Percentiles rank a stretch among this genome's conserved stretches.
phyloP scores from a whole-genome alignment of 257 asterid species.

The Prunella vulgaris region DNA sequence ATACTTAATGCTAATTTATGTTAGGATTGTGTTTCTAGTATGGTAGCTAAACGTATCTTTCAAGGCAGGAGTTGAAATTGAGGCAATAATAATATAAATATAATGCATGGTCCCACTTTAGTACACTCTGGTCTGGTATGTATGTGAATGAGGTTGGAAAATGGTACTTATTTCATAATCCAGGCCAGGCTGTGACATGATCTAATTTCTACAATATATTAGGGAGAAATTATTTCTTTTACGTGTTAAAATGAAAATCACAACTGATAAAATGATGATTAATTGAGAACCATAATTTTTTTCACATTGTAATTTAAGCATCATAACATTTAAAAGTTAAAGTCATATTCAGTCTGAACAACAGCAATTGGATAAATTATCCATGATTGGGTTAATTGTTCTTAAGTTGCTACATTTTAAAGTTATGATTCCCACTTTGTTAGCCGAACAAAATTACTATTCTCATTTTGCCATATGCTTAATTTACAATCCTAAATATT shows the following conservation, averaged over 20 bases:
- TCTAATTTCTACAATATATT: background rate
- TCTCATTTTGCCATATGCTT: too few species aligned
- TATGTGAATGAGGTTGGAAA: conserved; percentile 16
- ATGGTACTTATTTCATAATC: conserved; percentile 12
- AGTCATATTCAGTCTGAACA: too few species aligned
- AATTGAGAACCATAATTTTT: too few species aligned
- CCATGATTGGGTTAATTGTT: too few species aligned
- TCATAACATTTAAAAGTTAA: too few species aligned
- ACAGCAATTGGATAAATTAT: too few species aligned
- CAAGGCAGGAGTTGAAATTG: conserved; percentile 1
- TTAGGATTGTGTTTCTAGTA: background rate
- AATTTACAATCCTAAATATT: too few species aligned
- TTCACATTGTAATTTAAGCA: too few species aligned
- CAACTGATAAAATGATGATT: too few species aligned
- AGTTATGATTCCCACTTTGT: too few species aligned
- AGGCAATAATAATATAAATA: background rate
- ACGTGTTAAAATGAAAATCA: background rate
- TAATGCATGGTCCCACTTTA: conserved; percentile 22
- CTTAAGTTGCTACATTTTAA: too few species aligned
- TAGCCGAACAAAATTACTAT: too few species aligned
- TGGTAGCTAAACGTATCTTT: background rate
- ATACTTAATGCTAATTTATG: background rate
- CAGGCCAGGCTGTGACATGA: conserved; percentile 22
- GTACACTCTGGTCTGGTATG: conserved; percentile 8
- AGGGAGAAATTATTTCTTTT: background rate